A percentile compares a stretch with the other conserved stretches of the same genome.
These are phyloP conservation scores for Sphaerulina populicola DNA, from an alignment of 2,329 filamentous ascomycete genomes.

Conservation along the genomic window DNA sequence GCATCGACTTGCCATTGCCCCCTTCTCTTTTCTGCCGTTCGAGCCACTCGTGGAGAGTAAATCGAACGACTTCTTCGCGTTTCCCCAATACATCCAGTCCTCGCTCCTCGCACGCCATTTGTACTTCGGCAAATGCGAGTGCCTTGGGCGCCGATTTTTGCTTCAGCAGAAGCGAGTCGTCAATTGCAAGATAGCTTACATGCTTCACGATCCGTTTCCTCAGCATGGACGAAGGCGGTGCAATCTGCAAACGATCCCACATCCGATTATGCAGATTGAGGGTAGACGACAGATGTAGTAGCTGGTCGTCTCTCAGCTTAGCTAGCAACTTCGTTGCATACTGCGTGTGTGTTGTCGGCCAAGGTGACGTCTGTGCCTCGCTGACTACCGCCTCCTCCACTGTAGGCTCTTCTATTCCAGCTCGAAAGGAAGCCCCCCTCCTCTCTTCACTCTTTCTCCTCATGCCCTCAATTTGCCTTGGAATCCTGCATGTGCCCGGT, in stretches of 20 bases:
- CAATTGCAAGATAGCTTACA: conserved; percentile 57
- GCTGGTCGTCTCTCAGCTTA: conserved; percentile 32
- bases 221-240: conserved; percentile 47
- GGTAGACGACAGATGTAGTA: conserved; percentile 37
- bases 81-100: conserved; percentile 30
- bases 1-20: conserved; percentile 23
- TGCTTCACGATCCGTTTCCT: conserved; percentile 45
- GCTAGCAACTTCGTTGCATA: conserved; percentile 14
- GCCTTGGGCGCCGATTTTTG: conserved; percentile 53
- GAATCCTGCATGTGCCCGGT: conserved; percentile 75
- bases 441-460: conserved; percentile 47
- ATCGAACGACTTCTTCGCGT: conserved; percentile 23
- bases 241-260: conserved; percentile 41
- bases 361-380: conserved; percentile 31
- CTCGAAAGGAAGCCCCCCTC: conserved; percentile 44
- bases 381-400: conserved; percentile 44
- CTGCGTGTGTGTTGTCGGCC: conserved; percentile 39
- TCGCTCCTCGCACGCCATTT: conserved; percentile 34
- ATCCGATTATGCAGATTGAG: conserved; percentile 36
- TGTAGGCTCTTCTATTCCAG: conserved; percentile 62
- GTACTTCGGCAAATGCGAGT: conserved; percentile 35
- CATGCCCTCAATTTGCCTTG: conserved; percentile 59
- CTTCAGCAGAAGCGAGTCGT: conserved; percentile 59
- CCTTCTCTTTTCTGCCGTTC: conserved; percentile 34
- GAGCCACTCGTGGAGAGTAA: conserved; percentile 36